Base-by-base conservation (phyloP, 257 asterid genomes). In the Linderniella brevidens region DNA sequence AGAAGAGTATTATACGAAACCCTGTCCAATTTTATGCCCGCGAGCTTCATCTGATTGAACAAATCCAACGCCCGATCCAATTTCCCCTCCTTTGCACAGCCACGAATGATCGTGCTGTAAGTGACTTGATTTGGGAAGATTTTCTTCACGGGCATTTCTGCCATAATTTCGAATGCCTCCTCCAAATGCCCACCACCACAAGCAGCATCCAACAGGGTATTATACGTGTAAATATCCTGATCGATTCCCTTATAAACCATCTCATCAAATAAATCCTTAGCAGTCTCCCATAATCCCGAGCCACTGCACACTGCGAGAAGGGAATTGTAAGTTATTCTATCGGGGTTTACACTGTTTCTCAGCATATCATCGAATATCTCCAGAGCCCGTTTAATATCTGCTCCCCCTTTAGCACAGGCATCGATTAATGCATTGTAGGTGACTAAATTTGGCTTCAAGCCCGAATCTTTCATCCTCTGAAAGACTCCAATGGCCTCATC, bases 401-500 rank as follows among this genome's bases (percentile, higher is more conserved):
- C 94, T 46, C 98, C 98, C 54, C 98, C 95, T 71, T 88, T 88
- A 0, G 92, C 94, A 63, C 98, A 88, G 0, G 98, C 95, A 66
- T 88, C 93, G 17, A 88, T 88, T 41, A 88, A 45, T 3, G 98
- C 93, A 59, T 88, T 84, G 9, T 78, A 88, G 12, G 98, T 88
- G 4, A 88, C 83, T 42, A 84, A 62, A 76, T 84, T 88, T 0
- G 94, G 93, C 79, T 71, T 88, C 81, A 88, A 76, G 55, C 86
- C 86, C 5, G 72, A 62, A 58, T 52, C 69, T 80, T 84, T 80
- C 98, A 84, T 84, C 17, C 77, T 67, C 59, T 58, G 62, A 13
- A 88, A 84, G 46, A 84, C 71, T 41, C 67, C 56, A 20, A 88
- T 64, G 15, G 98, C 96, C 60, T 80, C 94, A 37, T 73, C 69